phyloP scores from a whole-genome alignment of 768 basidiomycete species.

The Dacryopinax spathularia region DNA sequence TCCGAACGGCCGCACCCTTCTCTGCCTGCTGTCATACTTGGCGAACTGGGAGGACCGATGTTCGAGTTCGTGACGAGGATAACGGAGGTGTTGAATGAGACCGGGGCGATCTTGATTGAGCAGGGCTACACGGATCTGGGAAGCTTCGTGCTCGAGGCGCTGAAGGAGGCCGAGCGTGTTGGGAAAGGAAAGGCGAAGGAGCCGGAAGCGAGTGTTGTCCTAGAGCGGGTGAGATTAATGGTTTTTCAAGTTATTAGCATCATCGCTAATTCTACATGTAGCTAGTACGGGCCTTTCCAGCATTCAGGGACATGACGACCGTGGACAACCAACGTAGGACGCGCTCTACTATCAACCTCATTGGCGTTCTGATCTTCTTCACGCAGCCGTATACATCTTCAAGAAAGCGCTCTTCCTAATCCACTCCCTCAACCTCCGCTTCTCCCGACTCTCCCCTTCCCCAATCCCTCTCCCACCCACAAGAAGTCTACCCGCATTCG shows the following conservation, averaged over 20 bases:
- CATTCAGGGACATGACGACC: constrained; percentile 61
- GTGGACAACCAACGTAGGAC: constrained; percentile 50
- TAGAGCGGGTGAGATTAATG: constrained; percentile 41
- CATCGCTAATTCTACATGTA: constrained; percentile 22
- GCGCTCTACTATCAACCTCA: background rate
- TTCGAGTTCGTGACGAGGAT: constrained; percentile 61
- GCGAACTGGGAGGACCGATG: constrained; percentile 59
- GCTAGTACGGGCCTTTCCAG: constrained; percentile 65
- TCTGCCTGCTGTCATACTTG: constrained; percentile 55
- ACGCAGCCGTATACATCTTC: constrained; percentile 67
- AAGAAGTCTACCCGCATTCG: constrained; percentile 33
- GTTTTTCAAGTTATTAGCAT: background rate
- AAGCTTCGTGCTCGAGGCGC: constrained; percentile 51
- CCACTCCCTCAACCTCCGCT: constrained; percentile 52
- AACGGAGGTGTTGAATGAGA: constrained; percentile 49
- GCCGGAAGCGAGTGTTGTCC: constrained; percentile 39
- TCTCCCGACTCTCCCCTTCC: constrained; percentile 38
- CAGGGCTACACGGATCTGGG: constrained; percentile 59
- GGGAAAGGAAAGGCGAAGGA: constrained; percentile 20
- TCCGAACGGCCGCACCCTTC: constrained; percentile 54
- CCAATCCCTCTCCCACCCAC: constrained; percentile 53
- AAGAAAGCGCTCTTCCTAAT: constrained; percentile 80
- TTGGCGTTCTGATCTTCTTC: background rate
- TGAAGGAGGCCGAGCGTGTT: constrained; percentile 39
- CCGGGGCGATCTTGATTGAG: constrained; percentile 47